phyloP scores from a whole-genome alignment of 2,329 filamentous ascomycete species.

The Cladophialophora carrionii region DNA sequence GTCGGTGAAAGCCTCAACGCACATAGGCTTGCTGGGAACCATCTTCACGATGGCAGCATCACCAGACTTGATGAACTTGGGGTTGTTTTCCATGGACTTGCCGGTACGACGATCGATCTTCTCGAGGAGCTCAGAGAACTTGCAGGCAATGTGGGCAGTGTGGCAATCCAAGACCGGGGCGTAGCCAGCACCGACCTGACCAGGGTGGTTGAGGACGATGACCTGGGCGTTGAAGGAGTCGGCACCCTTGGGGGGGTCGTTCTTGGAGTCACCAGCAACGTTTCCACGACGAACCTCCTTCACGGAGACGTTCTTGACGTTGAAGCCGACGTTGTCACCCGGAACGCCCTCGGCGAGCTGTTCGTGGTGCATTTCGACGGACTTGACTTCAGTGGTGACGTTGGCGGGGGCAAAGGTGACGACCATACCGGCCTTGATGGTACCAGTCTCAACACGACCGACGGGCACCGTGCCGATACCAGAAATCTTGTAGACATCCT shows the following conservation, averaged over 20 bases:
- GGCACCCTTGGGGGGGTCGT: slow-evolving; percentile 86
- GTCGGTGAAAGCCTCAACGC: slow-evolving; percentile 99
- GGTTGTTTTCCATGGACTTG: slow-evolving; percentile 86
- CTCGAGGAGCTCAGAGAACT: slow-evolving; percentile 98
- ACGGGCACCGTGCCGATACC: slow-evolving; percentile 99
- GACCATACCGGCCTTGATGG: slow-evolving; percentile 80
- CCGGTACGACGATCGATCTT: slow-evolving; percentile 99
- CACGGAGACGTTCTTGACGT: slow-evolving; percentile 99
- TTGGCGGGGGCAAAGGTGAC: slow-evolving; percentile 98
- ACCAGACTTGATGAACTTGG: slow-evolving; percentile 99
- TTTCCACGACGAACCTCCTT: slow-evolving; percentile 99
- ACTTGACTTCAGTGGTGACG: slow-evolving; percentile 99
- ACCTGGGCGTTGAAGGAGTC: slow-evolving; percentile 99
- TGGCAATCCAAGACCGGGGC: slow-evolving; percentile 99
- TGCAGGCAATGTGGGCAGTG: slow-evolving; percentile 99
- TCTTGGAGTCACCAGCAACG: slow-evolving; percentile 99
- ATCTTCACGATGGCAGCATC: slow-evolving; percentile 99
- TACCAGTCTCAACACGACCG: slow-evolving; percentile 99
- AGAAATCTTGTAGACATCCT: slow-evolving; percentile 99
- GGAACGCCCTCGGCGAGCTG: slow-evolving; percentile 92
- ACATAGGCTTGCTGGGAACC: slow-evolving; percentile 99
- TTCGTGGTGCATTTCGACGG: slow-evolving; percentile 99
- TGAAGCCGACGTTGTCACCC: slow-evolving; percentile 99
- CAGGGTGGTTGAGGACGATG: slow-evolving; percentile 99
- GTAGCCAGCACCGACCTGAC: slow-evolving; percentile 98